A percentile compares a stretch with the other conserved stretches of the same genome.
These are phyloP conservation scores for Leccinellum albellum DNA, from an alignment of 768 basidiomycete genomes.

Conservation along the genomic window DNA sequence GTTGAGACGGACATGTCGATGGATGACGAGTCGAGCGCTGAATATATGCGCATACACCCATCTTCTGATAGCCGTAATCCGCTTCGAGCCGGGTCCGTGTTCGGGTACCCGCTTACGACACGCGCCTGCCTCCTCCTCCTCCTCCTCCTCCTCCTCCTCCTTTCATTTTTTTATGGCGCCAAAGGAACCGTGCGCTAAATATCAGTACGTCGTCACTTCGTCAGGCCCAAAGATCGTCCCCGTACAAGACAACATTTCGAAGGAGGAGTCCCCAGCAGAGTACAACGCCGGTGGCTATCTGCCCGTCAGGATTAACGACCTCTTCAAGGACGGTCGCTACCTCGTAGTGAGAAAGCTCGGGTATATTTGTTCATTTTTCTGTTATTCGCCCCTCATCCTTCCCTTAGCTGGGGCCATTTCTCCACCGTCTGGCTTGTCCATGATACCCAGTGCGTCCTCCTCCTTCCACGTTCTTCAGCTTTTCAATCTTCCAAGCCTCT, in stretches of 20 bases:
- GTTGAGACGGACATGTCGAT: constrained; percentile 17
- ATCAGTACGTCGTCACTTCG: constrained; percentile 70
- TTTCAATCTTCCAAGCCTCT: constrained; percentile 43
- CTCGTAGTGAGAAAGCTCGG: constrained; percentile 87
- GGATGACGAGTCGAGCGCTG: background rate
- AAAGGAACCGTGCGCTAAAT: constrained; percentile 63
- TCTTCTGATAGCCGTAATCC: constrained; percentile 3
- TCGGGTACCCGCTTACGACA: constrained; percentile 10
- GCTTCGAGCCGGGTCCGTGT: constrained; percentile 20
- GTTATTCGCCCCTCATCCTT: constrained; percentile 5
- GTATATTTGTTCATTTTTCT: constrained; percentile 34
- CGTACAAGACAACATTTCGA: constrained; percentile 58
- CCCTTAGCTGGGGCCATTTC: constrained; percentile 85
- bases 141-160: background rate
- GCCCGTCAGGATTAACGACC: constrained; percentile 74
- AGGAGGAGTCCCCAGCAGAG: constrained; percentile 79
- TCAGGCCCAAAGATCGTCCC: constrained; percentile 67
- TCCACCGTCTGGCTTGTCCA: constrained; percentile 92
- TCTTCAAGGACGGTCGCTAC: constrained; percentile 84
- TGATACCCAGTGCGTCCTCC: constrained; percentile 59
- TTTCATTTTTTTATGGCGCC: constrained; percentile 50
- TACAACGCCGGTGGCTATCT: constrained; percentile 83
- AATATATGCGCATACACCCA: background rate
- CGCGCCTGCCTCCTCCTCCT: background rate
- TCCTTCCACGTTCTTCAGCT: constrained; percentile 4